These are phyloP conservation scores for Calonectria leucothoes DNA, from an alignment of 2,329 filamentous ascomycete genomes.

Conservation along the genomic window DNA sequence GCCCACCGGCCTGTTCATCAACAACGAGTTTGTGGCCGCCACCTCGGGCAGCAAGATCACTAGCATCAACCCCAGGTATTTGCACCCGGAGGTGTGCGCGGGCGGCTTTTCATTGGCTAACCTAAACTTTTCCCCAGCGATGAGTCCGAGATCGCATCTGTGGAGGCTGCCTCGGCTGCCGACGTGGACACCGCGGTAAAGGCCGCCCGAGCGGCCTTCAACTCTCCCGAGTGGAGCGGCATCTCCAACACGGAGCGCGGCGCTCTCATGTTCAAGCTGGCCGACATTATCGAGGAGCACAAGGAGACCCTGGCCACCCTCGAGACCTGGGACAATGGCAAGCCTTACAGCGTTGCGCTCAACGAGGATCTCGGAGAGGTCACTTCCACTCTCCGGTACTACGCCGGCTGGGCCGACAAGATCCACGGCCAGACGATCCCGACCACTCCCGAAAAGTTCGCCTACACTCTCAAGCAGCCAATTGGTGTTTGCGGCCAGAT, in stretches of 20 bases:
- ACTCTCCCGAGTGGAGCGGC: constrained; percentile 17
- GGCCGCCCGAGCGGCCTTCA: constrained; percentile 70
- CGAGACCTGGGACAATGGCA: constrained; percentile 84
- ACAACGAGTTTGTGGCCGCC: constrained; percentile 76
- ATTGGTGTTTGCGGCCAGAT: constrained; percentile 77
- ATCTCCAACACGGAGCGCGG: constrained; percentile 73
- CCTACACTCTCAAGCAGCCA: constrained; percentile 77
- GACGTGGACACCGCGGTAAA: constrained; percentile 42
- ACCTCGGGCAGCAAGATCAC: constrained; percentile 66
- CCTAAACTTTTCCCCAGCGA: constrained; percentile 8
- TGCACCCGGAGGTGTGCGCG: background rate
- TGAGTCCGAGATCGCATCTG: constrained; percentile 23
- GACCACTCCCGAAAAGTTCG: constrained; percentile 71
- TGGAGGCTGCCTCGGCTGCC: constrained; percentile 33
- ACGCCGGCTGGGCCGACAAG: constrained; percentile 79
- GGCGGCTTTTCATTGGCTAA: background rate
- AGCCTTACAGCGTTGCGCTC: constrained; percentile 70
- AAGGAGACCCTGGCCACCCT: constrained; percentile 56
- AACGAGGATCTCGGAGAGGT: constrained; percentile 69
- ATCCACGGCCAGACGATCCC: constrained; percentile 77
- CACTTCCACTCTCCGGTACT: constrained; percentile 65
- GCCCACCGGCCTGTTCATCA: constrained; percentile 77
- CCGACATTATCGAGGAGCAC: constrained; percentile 74
- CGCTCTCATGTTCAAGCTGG: constrained; percentile 75
- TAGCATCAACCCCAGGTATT: constrained; percentile 61